A percentile compares a stretch with the other conserved stretches of the same genome.
Conservation (phyloP, 78 protist species). For the Bodo saltans region DNA sequence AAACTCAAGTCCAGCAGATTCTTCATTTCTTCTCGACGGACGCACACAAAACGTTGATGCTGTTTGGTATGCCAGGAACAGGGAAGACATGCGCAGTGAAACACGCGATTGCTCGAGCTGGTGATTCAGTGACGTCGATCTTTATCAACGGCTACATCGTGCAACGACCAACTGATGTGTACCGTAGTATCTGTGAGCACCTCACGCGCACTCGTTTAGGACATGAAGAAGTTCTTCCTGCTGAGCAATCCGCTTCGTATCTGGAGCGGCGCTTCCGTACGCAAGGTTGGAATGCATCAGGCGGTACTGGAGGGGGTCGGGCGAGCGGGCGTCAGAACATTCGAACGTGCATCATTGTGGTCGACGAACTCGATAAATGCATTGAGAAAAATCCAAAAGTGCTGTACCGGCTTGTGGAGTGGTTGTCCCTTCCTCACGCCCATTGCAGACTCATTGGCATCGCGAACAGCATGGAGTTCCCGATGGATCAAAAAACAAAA, state of each 20-base stretch:
- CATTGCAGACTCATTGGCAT: neutral
- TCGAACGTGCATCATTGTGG: neutral
- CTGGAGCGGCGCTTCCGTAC: neutral
- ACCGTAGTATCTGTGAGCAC: neutral
- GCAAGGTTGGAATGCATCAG: neutral
- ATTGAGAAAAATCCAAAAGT: neutral
- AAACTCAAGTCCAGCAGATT: slow-evolving; percentile 15
- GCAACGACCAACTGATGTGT: neutral
- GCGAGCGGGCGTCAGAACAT: no score
- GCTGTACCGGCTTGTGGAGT: neutral
- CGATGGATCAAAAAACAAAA: neutral
- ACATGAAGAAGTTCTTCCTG: neutral
- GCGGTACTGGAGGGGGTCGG: no score
- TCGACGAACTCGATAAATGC: neutral
- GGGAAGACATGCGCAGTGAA: slow-evolving; percentile 14
- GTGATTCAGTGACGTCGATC: neutral
- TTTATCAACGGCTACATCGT: neutral
- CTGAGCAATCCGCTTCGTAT: neutral
- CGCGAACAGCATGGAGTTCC: neutral
- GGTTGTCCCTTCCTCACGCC: neutral
- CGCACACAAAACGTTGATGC: neutral
- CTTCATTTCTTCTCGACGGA: slow-evolving; percentile 6
- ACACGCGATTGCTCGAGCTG: neutral
- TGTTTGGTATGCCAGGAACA: slow-evolving; percentile 7
- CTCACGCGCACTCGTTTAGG: neutral